Base-by-base conservation (phyloP, 1,284 basidiomycete genomes). In the Sphagnurus paluster region DNA sequence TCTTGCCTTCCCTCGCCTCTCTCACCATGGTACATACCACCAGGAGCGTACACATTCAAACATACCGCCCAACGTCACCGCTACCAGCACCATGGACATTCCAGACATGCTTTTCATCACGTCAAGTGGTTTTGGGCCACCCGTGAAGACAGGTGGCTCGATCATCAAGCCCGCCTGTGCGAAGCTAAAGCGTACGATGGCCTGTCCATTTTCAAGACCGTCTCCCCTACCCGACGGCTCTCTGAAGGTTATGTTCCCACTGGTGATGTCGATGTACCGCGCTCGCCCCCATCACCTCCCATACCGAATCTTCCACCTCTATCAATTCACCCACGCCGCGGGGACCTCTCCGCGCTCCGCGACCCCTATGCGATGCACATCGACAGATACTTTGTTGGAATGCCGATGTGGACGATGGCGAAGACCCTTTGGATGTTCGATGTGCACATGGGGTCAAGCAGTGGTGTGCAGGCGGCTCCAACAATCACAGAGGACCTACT, bases 341-440 rank as follows among this genome's bases (percentile, higher is more conserved):
- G 84, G 8, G 82, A 86, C 54, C 62, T 87, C 20, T 58, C 68
- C 0, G 70, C 75, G 1, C 60, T 87, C 26, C 75, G 75, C 25
- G 80, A 86, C 57, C 74, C 77, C 0, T 76, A 75, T 54, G 72
- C 72, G 44, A 71, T 68, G 50, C 66, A 75, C 40, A 67, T 80
- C 38, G 85, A 87, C 61, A 74, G 77, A 9, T 76, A 67, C 50
- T 84, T 85, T 56, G 71, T 72, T 48, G 67, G 63, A 30, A 68
- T 80, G 54, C 77, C 80, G 0, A 57, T 78, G 25, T 84, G 83
- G 75, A 83, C 80, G n/a, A 77, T 87, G 57, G 65, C 70, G 37
- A 85, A 85, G 68, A 74, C 73, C 23, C 56, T 87, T 20, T 87
- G 76, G 67, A 70, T 81, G 58, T 73, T 74, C 52, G 77, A 82